Conservation (phyloP, 441 rosid genomes). For the Oxalis stricta region DNA sequence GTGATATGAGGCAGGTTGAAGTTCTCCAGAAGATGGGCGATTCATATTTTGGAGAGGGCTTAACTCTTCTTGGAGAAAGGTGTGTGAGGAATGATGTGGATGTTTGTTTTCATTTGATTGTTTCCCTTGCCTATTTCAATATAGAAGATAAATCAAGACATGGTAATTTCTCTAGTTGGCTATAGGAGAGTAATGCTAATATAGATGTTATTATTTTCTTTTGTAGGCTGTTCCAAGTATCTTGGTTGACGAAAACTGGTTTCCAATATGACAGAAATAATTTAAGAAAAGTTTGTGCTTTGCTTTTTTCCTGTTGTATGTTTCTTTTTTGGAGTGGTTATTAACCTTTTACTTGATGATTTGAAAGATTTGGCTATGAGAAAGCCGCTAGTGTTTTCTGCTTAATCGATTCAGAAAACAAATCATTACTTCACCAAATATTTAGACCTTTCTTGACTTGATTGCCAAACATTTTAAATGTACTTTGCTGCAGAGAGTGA, state of each 20-base stretch:
- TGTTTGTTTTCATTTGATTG: constrained; percentile 1
- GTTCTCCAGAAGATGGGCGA: constrained; percentile 37
- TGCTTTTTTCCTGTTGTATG: constrained; percentile 9
- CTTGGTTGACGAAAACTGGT: constrained; percentile 80
- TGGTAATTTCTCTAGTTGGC: too few species aligned
- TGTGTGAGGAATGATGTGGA: constrained; percentile 11
- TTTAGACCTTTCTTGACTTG: too few species aligned
- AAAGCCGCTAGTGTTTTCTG: not conserved
- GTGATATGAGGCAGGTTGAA: constrained; percentile 37
- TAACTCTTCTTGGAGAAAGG: constrained; percentile 83
- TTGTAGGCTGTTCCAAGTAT: constrained; percentile 88
- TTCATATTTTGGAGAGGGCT: constrained; percentile 78
- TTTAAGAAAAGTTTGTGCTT: constrained; percentile 68
- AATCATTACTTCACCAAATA: too few species aligned
- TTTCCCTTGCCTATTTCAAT: too few species aligned
- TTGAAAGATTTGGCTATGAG: not conserved
- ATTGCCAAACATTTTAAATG: too few species aligned
- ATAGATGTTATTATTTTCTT: constrained; percentile 20
- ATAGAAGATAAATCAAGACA: too few species aligned
- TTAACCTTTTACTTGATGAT: constrained; percentile 2
- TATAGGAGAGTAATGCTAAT: constrained; percentile 15
- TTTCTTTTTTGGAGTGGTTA: constrained; percentile 1
- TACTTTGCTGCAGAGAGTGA: too few species aligned
- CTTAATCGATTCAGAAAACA: too few species aligned
- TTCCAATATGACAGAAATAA: constrained; percentile 66